Evolutionary conservation across 768 basidiomycete species (phyloP), one percentile per base, ranked within the genome.

Genomic region (Rhizopogon sp.): DNA sequence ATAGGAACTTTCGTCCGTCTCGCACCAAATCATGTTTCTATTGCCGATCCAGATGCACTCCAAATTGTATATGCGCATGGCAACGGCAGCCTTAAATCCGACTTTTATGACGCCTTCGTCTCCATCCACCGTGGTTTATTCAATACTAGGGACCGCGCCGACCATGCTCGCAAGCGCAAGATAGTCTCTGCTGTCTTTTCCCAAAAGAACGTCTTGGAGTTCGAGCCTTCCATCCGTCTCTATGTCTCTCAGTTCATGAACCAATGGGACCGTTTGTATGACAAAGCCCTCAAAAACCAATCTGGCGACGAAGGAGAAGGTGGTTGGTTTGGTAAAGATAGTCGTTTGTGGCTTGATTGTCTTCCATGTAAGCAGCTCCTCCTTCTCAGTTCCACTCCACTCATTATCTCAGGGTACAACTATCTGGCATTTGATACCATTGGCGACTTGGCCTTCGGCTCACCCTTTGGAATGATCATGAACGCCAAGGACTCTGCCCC

Each of bases 91-190:
- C 77, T 87, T 54, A 93, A 93, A 63, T 81, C 85, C 14, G 65
- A 79, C n/a, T 91, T 90, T 67, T 90, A 88, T 64, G 84, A 88
- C 55, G 83, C 82, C 13, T 92, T 93, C 61, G 87, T 91, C 25
- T 85, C 85, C 29, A 88, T 89, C 55, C 74, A 72, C 33, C 79
- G 85, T 31, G 87, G 87, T 1, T 72, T 91, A 29, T 90, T 91
- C 79, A 90, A 86, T 68, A 88, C 87, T 16, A 83, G 90, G 43
- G 81, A 88, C 63, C 82, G 90, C 33, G 65, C 70, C 6, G 88
- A 92, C 55, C 93, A 96, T 66, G 79, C 89, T 6, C 83, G 93
- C 42, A 96, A 94, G 72, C 85, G 92, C 73, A 96, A 96, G 73
- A 90, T 97, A 57, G 81, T 96, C 44, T 86, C 90, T 1, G 83